phyloP scores from a whole-genome alignment of 169 alveolate species.

The Plasmodium coatneyi region DNA sequence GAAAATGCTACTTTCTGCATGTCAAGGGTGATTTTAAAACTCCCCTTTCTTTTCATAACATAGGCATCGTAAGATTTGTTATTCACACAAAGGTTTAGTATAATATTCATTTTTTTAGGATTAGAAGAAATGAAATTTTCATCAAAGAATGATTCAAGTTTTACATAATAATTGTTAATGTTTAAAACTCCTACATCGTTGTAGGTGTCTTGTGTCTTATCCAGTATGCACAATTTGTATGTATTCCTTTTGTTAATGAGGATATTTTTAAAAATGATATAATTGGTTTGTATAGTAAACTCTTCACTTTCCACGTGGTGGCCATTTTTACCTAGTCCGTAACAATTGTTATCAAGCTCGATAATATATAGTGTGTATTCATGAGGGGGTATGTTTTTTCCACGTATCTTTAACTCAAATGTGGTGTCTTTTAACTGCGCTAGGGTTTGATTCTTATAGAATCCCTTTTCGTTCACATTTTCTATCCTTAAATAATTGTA shows the following conservation, averaged over 20 bases:
- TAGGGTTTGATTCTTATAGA: constrained; percentile 46
- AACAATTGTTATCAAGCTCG: constrained; percentile 54
- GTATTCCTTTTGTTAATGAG: constrained; percentile 17
- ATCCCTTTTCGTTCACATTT: constrained; percentile 24
- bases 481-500: constrained; percentile 33
- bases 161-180: constrained; percentile 65
- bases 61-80: background rate
- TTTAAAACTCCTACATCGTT: constrained; percentile 51
- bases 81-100: constrained; percentile 25
- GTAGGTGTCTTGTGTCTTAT: constrained; percentile 9
- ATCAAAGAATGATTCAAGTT: constrained; percentile 45
- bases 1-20: constrained; percentile 3
- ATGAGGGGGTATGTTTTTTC: constrained; percentile 33
- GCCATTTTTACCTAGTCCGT: constrained; percentile 7
- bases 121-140: constrained; percentile 13
- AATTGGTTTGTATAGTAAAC: constrained; percentile 1
- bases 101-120: constrained; percentile 9
- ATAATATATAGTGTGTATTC: constrained; percentile 39
- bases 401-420: constrained; percentile 20
- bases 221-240: constrained; percentile 46
- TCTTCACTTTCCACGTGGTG: constrained; percentile 12
- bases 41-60: constrained; percentile 29
- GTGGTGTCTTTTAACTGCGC: background rate
- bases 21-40: constrained; percentile 24
- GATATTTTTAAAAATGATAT: constrained; percentile 29